These are phyloP conservation scores for Fibroporia radiculosa DNA, from an alignment of 768 basidiomycete genomes.

Conservation along the genomic window DNA sequence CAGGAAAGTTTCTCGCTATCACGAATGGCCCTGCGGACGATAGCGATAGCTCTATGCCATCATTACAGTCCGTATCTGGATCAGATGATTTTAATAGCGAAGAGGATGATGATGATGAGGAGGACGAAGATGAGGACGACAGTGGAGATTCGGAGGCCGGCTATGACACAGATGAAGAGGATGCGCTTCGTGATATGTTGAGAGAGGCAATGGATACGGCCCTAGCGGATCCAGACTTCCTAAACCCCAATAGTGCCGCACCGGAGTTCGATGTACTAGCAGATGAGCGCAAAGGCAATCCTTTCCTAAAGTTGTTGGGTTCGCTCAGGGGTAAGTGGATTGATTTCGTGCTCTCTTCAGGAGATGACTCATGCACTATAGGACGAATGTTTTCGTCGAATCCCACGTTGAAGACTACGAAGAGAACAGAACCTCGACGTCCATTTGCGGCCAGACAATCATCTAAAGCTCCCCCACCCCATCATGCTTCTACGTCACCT, in stretches of 20 bases:
- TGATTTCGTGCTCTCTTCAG: background rate
- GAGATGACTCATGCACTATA: constrained; percentile 17
- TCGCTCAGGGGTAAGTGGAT: constrained; percentile 54
- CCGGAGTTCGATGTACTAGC: constrained; percentile 31
- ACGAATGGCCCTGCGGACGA: constrained; percentile 39
- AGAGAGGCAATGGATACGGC: constrained; percentile 71
- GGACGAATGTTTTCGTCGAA: constrained; percentile 57
- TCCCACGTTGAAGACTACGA: constrained; percentile 34
- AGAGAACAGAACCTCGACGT: constrained; percentile 24
- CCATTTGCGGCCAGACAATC: constrained; percentile 13
- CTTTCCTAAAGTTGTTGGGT: constrained; percentile 70
- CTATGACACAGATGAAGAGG: constrained; percentile 66
- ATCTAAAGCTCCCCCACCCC: background rate
- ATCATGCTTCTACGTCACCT: background rate
- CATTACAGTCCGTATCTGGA: constrained; percentile 57
- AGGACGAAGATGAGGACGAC: constrained; percentile 25
- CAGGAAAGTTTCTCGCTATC: constrained; percentile 41
- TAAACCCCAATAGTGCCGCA: constrained; percentile 36
- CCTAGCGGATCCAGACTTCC: constrained; percentile 47
- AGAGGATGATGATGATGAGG: constrained; percentile 29
- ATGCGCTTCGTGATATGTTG: constrained; percentile 49
- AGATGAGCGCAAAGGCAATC: constrained; percentile 59
- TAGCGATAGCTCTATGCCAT: constrained; percentile 55
- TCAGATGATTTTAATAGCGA: constrained; percentile 42
- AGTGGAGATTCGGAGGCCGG: constrained; percentile 33